phyloP scores from a whole-genome alignment of 2,329 filamentous ascomycete genomes.

The Aspergillaceae sp. region DNA sequence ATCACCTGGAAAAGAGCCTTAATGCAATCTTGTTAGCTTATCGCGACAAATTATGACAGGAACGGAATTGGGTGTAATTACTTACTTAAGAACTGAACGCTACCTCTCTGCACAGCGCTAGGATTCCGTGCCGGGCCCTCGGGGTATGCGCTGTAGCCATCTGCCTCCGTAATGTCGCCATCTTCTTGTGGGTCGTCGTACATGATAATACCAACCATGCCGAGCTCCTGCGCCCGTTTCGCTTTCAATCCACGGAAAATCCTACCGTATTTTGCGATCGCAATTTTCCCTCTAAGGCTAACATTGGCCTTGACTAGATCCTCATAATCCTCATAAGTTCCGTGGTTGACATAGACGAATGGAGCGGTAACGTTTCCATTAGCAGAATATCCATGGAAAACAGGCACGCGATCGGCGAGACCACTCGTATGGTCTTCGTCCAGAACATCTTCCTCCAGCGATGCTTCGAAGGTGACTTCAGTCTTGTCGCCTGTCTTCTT shows the following conservation, averaged over 20 bases:
- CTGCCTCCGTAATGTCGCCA: constrained; percentile 67
- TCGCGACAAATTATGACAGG: too few species aligned
- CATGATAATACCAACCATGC: constrained; percentile 75
- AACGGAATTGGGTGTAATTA: not conserved
- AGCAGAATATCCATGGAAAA: constrained; percentile 91
- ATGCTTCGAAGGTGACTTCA: constrained; percentile 67
- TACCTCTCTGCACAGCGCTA: constrained; percentile 83
- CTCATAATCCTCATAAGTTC: constrained; percentile 76
- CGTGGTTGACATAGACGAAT: constrained; percentile 87
- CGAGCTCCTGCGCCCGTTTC: constrained; percentile 82
- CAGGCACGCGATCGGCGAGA: constrained; percentile 65
- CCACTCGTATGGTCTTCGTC: constrained; percentile 73
- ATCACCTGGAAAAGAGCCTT: constrained; percentile 56
- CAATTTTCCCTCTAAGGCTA: constrained; percentile 74
- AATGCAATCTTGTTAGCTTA: not conserved
- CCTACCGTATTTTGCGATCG: constrained; percentile 72
- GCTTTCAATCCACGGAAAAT: constrained; percentile 88
- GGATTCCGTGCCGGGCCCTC: constrained; percentile 80
- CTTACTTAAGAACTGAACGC: constrained; percentile 71
- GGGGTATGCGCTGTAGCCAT: constrained; percentile 72
- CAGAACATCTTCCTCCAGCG: constrained; percentile 73
- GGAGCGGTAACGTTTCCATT: constrained; percentile 82
- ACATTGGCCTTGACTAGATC: constrained; percentile 69
- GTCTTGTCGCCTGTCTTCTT: constrained; percentile 35
- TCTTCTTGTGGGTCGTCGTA: constrained; percentile 89